A percentile compares a stretch with the other conserved stretches of the same genome.
Evolutionary conservation across 768 basidiomycete species (phyloP).

Genomic region (Lentinula sp.): DNA sequence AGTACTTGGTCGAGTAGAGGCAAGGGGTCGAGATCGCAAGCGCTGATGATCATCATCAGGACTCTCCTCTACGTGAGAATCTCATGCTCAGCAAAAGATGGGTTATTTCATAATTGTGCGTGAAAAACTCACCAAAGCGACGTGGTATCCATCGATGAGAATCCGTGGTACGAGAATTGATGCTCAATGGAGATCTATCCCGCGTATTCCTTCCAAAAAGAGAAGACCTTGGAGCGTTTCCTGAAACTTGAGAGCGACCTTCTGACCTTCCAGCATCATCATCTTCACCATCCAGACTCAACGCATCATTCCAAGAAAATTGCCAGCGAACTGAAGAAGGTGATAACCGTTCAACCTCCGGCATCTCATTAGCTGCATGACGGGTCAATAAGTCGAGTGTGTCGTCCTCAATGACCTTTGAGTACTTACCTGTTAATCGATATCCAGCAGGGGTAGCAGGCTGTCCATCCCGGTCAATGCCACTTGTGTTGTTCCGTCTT

Average conservation of each 20-base stretch:
- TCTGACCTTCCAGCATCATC: not conserved
- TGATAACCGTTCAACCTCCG: not conserved
- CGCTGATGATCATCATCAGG: not conserved
- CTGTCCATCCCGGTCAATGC: not conserved
- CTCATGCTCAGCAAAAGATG: not conserved
- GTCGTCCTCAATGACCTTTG: not conserved
- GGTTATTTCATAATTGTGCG: not conserved
- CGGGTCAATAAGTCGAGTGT: not conserved
- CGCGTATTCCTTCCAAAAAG: not conserved
- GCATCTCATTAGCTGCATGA: not conserved
- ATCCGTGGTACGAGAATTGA: not conserved
- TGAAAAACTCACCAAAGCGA: not conserved
- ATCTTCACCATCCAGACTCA: not conserved
- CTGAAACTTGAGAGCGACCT: not conserved
- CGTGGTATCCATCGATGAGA: not conserved
- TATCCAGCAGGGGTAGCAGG: not conserved
- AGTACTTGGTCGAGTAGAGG: constrained; percentile 3
- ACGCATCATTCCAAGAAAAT: constrained; percentile 5
- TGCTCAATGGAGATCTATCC: not conserved
- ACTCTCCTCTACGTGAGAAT: not conserved
- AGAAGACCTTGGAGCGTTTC: not conserved
- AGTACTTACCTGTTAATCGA: not conserved
- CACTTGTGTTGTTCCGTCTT: not conserved
- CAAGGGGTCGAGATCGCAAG: not conserved
- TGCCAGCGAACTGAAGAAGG: constrained; percentile 1